Evolutionary conservation across 306 rosid genomes (phyloP), one percentile per base, ranked within the genome.

Genomic region (Inga oerstediana): DNA sequence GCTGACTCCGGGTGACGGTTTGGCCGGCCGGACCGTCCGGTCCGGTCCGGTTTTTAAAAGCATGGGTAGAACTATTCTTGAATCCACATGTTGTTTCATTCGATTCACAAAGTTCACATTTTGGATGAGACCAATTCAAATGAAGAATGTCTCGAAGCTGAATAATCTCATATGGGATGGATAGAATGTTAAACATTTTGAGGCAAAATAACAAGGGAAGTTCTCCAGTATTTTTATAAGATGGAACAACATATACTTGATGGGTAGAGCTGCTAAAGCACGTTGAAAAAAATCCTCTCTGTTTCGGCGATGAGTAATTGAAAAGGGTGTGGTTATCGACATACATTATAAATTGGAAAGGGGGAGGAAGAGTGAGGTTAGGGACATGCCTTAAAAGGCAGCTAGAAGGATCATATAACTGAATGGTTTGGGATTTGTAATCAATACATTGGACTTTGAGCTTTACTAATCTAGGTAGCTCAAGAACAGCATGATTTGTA

Each of bases 401-500:
- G 32, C 22, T 7, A 32, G 64, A 4, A 11, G 85, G 82, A 39
- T 83, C 75, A 39, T 24, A 20, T 2, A 88, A 27, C 3, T 32
- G 45, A 52, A 91, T 64, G 6, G 46, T 59, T 83, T 85, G 89
- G 49, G 22, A 11, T 34, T 1, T 70, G 83, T 88, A 90, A 52
- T 88, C 80, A 62, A 80, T 87, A 3, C 3, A 8, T 11, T 46
- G 76, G 35, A 27, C 30, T 87, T 0, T 64, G 70, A 85, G 76
- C 43, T 79, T 87, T 5, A 82, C 79, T 39, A 80, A 81, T 5
- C n/a, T 4, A 17, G 84, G 87, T 24, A 91, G 85, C 80, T 86
- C 64, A 22, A 86, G 83, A 48, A 89, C 22, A 0, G 85, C 48
- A 4, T 81, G 43, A 8, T 75, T 64, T 10, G 19, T n/a, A 1